Conservation (phyloP, 208 protist genomes). For the Strigomonas culicis region DNA sequence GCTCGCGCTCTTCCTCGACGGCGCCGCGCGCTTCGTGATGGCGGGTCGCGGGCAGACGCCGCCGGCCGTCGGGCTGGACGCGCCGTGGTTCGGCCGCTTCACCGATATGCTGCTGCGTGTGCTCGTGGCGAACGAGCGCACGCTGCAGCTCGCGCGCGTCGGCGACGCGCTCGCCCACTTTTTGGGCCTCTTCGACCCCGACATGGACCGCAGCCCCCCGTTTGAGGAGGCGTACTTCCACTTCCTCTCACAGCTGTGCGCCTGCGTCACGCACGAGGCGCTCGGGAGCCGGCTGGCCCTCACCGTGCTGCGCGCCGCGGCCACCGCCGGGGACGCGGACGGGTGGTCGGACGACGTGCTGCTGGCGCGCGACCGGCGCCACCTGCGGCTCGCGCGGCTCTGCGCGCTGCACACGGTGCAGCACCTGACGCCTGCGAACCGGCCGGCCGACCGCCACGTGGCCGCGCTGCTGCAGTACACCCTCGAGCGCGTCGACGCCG, state of each 20-base stretch:
- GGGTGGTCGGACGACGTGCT: neutral
- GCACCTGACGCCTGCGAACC: neutral
- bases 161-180: neutral
- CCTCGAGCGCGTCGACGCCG: conserved; percentile 45
- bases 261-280: conserved; percentile 16
- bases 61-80: neutral
- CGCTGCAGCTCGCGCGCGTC: neutral
- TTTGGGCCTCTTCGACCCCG: neutral
- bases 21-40: conserved; percentile 22
- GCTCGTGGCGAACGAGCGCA: neutral
- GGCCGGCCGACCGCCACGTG: neutral
- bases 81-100: neutral
- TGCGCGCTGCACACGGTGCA: neutral
- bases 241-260: conserved; percentile 17
- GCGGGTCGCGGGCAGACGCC: neutral
- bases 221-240: neutral
- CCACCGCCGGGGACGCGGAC: neutral
- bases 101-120: neutral
- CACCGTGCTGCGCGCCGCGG: conserved; percentile 12
- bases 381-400: neutral
- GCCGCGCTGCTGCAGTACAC: conserved; percentile 23
- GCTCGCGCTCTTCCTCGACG: conserved; percentile 32
- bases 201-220: neutral
- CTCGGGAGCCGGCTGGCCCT: conserved; percentile 19
- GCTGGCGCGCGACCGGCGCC: neutral